Conservation (phyloP, 345 rosid genomes). For the Citrus maxima region DNA sequence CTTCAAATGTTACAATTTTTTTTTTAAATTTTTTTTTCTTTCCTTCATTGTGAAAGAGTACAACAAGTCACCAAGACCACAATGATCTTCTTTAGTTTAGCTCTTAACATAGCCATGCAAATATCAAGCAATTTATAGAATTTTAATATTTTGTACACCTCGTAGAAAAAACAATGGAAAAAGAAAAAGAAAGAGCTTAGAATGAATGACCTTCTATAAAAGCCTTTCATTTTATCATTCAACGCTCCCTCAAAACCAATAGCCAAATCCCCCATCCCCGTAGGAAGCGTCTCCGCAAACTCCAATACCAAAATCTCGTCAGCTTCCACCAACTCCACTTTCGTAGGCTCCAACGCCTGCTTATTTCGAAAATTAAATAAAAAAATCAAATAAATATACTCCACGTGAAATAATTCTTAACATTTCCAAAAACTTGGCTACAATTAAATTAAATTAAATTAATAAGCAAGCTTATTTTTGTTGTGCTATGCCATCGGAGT, state of each 20-base stretch:
- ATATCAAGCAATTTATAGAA: neutral
- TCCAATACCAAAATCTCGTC: constrained; percentile 84
- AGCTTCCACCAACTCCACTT: constrained; percentile 45
- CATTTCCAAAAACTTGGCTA: no score
- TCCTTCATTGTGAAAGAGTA: no score
- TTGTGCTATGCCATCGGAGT: neutral
- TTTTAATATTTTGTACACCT: neutral
- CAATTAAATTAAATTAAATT: no score
- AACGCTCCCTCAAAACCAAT: constrained; percentile 62
- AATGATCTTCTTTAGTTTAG: neutral
- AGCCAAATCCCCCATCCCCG: constrained; percentile 64
- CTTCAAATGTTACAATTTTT: neutral
- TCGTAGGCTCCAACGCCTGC: constrained; percentile 56
- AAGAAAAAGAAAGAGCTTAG: neutral
- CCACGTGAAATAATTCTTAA: no score
- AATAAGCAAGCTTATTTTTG: neutral
- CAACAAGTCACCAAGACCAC: no score
- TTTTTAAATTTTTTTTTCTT: no score
- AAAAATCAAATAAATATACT: no score
- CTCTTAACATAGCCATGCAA: neutral
- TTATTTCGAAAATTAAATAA: neutral
- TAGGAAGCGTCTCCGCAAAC: constrained; percentile 58
- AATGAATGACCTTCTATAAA: constrained; percentile 66
- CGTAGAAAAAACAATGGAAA: no score
- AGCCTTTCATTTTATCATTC: constrained; percentile 89